These are phyloP conservation scores for Endoconidiophora polonica DNA, from an alignment of 2,329 filamentous ascomycete species.

Conservation along the genomic window DNA sequence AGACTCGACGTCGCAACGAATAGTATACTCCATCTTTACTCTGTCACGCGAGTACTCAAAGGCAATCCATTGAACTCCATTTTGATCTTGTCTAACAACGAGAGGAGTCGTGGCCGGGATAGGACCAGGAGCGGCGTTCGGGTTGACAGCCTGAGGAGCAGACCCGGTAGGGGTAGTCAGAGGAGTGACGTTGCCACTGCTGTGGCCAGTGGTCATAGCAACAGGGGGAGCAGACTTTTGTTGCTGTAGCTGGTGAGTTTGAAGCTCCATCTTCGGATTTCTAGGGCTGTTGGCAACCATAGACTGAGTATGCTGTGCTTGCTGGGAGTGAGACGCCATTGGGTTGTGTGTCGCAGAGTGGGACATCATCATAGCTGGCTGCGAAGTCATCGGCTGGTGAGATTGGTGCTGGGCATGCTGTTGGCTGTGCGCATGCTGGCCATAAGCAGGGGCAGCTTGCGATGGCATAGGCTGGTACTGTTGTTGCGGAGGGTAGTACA, in stretches of 20 bases:
- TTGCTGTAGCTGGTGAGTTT: conserved; percentile 46
- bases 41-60: conserved; percentile 95
- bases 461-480: conserved; percentile 51
- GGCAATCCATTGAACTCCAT: conserved; percentile 96
- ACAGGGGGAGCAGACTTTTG: conserved; percentile 26
- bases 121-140: conserved; percentile 83
- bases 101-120: conserved; percentile 93
- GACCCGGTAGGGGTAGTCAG: conserved; percentile 30
- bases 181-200: conserved; percentile 16
- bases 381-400: conserved; percentile 44
- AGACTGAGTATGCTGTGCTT: conserved; percentile 34
- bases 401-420: conserved; percentile 37
- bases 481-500: conserved; percentile 54
- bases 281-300: conserved; percentile 43
- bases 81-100: conserved; percentile 85
- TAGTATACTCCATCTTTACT: conserved; percentile 99
- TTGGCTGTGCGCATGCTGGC: conserved; percentile 38
- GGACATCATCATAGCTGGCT: conserved; percentile 51
- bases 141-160: conserved; percentile 45
- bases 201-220: conserved; percentile 24
- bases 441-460: conserved; percentile 45
- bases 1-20: conserved; percentile 92
- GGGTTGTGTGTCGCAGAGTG: conserved; percentile 40
- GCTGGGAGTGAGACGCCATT: conserved; percentile 41
- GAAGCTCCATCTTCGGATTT: conserved; percentile 44